A percentile compares a stretch with the other conserved stretches of the same genome.
phyloP scores from a whole-genome alignment of 2,329 filamentous ascomycete genomes.

The Monilinia laxa region DNA sequence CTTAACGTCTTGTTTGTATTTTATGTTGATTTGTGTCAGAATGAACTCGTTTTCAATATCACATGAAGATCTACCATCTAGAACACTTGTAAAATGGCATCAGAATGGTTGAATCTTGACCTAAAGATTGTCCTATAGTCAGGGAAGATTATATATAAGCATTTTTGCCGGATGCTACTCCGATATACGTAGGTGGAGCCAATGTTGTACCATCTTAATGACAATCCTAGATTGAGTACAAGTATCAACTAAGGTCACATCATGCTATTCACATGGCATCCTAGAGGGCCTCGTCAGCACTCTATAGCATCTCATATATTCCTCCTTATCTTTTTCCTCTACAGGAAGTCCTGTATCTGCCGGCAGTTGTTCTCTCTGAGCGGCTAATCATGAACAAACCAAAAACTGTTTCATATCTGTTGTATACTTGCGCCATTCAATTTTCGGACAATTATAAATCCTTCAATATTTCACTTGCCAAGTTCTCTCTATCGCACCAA shows the following conservation, averaged over 20 bases:
- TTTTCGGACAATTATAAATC: background rate
- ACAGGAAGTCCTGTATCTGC: slow-evolving; percentile 4
- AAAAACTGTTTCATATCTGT: background rate
- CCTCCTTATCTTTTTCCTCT: slow-evolving; percentile 6
- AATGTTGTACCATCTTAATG: background rate
- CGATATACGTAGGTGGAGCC: background rate
- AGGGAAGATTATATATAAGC: background rate
- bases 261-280: background rate
- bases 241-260: background rate
- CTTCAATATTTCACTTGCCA: background rate
- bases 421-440: background rate
- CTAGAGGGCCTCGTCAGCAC: slow-evolving; percentile 9
- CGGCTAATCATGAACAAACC: background rate
- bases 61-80: background rate
- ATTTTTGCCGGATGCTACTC: background rate
- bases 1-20: background rate
- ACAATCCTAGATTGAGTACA: background rate
- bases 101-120: background rate
- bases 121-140: background rate
- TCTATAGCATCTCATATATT: background rate
- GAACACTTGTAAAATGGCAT: background rate
- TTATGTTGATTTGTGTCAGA: too few species aligned
- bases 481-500: background rate
- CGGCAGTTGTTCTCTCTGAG: background rate
- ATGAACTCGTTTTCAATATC: background rate